A percentile compares a stretch with the other conserved stretches of the same genome.
Conservation (phyloP, 148 eudicot species). For the Spergularia bocconei region DNA sequence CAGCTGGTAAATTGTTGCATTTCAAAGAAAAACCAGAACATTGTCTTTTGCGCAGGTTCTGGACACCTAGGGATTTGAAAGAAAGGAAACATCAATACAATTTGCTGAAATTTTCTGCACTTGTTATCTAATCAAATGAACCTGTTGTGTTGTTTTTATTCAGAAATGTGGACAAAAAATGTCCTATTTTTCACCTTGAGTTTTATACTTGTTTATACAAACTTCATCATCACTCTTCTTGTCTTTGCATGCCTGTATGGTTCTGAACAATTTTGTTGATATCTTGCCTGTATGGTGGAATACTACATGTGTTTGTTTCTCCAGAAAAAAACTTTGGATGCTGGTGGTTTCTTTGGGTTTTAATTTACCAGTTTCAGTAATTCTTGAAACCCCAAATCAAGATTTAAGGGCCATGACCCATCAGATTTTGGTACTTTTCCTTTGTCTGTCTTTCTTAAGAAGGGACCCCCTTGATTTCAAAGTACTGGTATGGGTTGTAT, state of each 20-base stretch:
- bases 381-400: conserved; percentile 15
- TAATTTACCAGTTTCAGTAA: conserved; percentile 10
- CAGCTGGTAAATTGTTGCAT: conserved; percentile 32
- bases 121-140: neutral
- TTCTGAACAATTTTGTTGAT: conserved; percentile 18
- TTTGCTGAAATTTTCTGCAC: conserved; percentile 1
- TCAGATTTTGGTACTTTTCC: conserved; percentile 10
- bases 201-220: neutral
- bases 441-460: conserved; percentile 18
- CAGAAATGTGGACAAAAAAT: conserved; percentile 14
- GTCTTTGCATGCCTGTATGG: conserved; percentile 18
- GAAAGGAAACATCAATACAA: neutral
- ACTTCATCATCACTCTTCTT: conserved; percentile 8
- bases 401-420: conserved; percentile 14
- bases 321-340: neutral
- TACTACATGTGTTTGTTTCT: conserved; percentile 11
- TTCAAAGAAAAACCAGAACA: neutral
- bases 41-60: conserved; percentile 12
- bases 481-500: neutral
- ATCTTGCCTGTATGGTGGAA: conserved; percentile 16
- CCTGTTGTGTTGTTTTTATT: conserved; percentile 17
- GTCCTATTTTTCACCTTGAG: neutral
- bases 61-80: conserved; percentile 31
- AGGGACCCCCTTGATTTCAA: conserved; percentile 1
- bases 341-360: neutral